A percentile compares a stretch with the other conserved stretches of the same genome.
Conservation (phyloP, 2,329 filamentous ascomycete genomes). For the Ophiostoma montium region DNA sequence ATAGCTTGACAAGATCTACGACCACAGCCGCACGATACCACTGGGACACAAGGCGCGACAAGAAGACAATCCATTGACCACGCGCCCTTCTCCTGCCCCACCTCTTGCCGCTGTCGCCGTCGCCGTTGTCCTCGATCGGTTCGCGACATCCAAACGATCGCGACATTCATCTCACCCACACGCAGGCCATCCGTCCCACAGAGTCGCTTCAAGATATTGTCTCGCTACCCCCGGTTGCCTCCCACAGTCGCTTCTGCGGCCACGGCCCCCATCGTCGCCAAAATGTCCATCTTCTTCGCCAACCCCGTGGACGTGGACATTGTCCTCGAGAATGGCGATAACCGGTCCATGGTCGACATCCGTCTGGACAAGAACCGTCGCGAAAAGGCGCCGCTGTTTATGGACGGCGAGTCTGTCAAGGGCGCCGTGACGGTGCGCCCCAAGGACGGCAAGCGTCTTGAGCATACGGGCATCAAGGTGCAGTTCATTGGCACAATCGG, state of each 20-base stretch:
- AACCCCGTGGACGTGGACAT: conserved; percentile 98
- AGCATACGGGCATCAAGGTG: conserved; percentile 98
- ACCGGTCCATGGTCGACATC: conserved; percentile 89
- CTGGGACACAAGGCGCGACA: neutral
- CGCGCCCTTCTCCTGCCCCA: neutral
- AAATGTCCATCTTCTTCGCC: conserved; percentile 96
- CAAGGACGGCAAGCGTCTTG: conserved; percentile 94
- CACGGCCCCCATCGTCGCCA: conserved; percentile 14
- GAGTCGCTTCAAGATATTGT: too few relatives aligned
- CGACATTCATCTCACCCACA: neutral
- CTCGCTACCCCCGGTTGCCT: neutral
- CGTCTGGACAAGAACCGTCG: conserved; percentile 97
- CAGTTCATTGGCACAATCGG: conserved; percentile 98
- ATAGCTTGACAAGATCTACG: neutral
- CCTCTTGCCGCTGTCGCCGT: neutral
- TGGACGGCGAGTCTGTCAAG: conserved; percentile 97
- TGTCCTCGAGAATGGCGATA: conserved; percentile 88
- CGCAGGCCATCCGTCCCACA: too few relatives aligned
- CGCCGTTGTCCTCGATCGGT: neutral
- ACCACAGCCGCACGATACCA: neutral
- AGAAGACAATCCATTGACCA: neutral
- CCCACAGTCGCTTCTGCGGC: too few relatives aligned
- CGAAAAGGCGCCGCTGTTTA: conserved; percentile 92
- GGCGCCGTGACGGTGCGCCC: conserved; percentile 87
- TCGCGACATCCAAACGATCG: neutral